A percentile compares a stretch with the other conserved stretches of the same genome.
These are phyloP conservation scores for Hypoxylon crocopeplum DNA, from an alignment of 495 filamentous ascomycete genomes.

Conservation along the genomic window DNA sequence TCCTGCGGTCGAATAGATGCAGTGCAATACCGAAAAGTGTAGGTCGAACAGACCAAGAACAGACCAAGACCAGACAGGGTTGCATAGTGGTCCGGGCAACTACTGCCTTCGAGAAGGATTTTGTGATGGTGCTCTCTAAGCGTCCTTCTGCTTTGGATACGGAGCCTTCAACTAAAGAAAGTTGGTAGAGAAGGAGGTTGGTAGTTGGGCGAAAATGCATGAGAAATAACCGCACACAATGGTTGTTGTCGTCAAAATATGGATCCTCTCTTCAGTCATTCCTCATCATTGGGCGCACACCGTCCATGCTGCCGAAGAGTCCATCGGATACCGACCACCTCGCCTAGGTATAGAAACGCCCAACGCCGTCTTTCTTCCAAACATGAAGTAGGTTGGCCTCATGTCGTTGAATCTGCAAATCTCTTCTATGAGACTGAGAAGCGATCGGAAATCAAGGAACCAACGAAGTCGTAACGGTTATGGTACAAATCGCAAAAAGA, in stretches of 20 bases:
- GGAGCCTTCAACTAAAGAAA: slow-evolving; percentile 13
- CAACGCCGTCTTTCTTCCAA: slow-evolving; percentile 40
- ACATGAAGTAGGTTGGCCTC: slow-evolving; percentile 32
- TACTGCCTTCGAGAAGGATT: slow-evolving; percentile 7
- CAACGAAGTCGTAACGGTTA: slow-evolving; percentile 39
- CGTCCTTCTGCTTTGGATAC: not conserved
- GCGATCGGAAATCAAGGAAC: slow-evolving; percentile 30
- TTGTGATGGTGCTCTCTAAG: slow-evolving; percentile 7
- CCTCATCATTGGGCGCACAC: slow-evolving; percentile 23
- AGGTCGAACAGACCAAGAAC: slow-evolving; percentile 3
- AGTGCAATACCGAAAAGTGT: slow-evolving; percentile 37
- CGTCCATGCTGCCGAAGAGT: slow-evolving; percentile 23
- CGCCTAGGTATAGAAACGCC: slow-evolving; percentile 33
- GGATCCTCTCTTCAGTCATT: slow-evolving; percentile 16
- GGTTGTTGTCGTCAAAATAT: slow-evolving; percentile 4
- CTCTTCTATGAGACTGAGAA: slow-evolving; percentile 32
- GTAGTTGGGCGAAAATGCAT: slow-evolving; percentile 8
- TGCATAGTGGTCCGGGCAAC: not conserved
- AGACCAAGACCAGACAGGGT: not conserved
- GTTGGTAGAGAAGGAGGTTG: slow-evolving; percentile 1
- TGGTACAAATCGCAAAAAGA: slow-evolving; percentile 43
- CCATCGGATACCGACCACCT: slow-evolving; percentile 25
- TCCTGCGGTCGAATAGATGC: slow-evolving; percentile 44
- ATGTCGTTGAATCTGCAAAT: slow-evolving; percentile 36
- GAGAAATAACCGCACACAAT: not conserved